Base-by-base conservation (phyloP, 371 early-diverging fungal genomes). In the Conidiobolus incongruus region DNA sequence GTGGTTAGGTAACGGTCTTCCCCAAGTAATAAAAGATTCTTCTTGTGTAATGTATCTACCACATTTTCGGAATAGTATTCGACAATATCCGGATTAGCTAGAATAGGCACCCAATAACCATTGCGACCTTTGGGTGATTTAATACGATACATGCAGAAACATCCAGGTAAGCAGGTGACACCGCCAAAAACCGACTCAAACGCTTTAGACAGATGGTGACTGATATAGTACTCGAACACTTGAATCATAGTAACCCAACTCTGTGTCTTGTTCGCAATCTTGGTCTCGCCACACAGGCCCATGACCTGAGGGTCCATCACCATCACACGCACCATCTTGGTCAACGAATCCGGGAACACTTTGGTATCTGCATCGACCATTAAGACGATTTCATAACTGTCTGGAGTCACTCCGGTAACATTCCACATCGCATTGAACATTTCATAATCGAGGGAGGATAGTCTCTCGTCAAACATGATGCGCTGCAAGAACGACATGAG, bases 1-100 rank as follows among this genome's bases (percentile, higher is more conserved):
- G 99, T 98, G 8, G 96, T 81, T 38, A 99, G 68, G 68, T 88
- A 99, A 11, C 95, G 82, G 61, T 94, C 99, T 65, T 99, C 99
- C 32, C 99, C 99, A 2, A 99, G 72, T 28, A 95, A 60, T 21
- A 96, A 61, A 47, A 98, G 61, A 58, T 98, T 98, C 69, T 99
- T 98, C 55, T 92, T 81, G 67, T 99, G 99, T 29, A 99, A 66
- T 2, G 98, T 97, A 47, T 92, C 90, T 12, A 95, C 90, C 5
- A 89, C 80, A 63, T 83, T 89, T 51, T 90, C 89, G 4, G 90
- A 86, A 61, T 99, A 99, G 47, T 82, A 70, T 48, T 87, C 81
- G 24, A 99, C 80, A 62, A 93, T 77, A 60, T 84, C 77, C 12
- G 97, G 81, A 61, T 90, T 75, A 51, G 79, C 80, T 47, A 99